These are phyloP conservation scores for Xylaria multiplex DNA, from an alignment of 2,329 filamentous ascomycete genomes.

Conservation along the genomic window DNA sequence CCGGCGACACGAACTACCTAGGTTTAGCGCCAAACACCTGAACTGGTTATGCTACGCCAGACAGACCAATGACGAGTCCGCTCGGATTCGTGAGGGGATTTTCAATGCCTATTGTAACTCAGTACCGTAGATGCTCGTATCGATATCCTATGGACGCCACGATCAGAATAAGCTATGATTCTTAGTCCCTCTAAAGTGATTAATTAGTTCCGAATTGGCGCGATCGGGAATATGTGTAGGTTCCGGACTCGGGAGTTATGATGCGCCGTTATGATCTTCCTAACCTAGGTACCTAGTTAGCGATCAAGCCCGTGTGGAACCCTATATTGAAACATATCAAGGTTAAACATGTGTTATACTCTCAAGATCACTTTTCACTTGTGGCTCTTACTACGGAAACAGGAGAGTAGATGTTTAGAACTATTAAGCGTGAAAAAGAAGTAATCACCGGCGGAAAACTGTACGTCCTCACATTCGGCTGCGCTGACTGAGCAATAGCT, in stretches of 20 bases:
- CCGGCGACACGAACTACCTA: no score
- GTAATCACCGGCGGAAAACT: neutral
- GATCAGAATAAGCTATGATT: neutral
- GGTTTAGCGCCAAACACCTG: no score
- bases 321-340: neutral
- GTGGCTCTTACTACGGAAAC: no score
- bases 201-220: no score
- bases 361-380: neutral
- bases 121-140: neutral
- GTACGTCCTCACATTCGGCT: neutral
- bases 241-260: neutral
- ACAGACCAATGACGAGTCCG: no score
- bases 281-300: no score
- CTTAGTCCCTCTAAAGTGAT: neutral
- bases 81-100: neutral
- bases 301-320: neutral
- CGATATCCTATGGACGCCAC: neutral
- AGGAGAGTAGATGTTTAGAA: no score
- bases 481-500: neutral
- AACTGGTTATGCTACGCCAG: neutral
- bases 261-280: neutral
- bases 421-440: neutral
- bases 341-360: neutral
- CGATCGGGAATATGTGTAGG: neutral
- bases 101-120: neutral